Evolutionary conservation across 148 eudicot genomes (phyloP), one percentile per base, ranked within the genome.

Genomic region (Rhododendron vialii): DNA sequence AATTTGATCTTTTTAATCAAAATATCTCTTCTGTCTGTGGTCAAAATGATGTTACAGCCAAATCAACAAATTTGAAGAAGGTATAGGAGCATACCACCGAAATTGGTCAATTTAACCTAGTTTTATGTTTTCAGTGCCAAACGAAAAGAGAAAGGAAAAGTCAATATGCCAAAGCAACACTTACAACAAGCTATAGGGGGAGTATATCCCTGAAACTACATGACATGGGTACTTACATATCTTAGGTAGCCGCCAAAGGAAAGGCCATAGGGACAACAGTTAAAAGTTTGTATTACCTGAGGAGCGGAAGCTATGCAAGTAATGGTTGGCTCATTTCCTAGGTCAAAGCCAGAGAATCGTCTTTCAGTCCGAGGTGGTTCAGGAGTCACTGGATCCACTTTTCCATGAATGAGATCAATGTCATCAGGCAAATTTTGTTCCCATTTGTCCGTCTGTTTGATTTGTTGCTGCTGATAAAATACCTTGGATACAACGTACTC

Each of bases 401-500:
- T 91, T 53, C 83, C 82, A 83, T 83, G 85, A 14, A 85, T 57
- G 13, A 80, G 89, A 83, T 90, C 92, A 86, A 78, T 26, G 22
- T 67, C 74, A 67, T 91, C 95, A 82, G 87, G 53, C 71, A 85
- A 5, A 84, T 84, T 89, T 57, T 86, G 92, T 71, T 86, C 91
- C 82, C 30, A 86, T 85, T 90, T 95, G 24, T 90, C 98, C 82
- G 48, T 85, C 57, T 78, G 91, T 81, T 95, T 94, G 45, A 82
- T 88, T 77, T 89, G 93, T 81, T 91, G 95, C 85, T 94, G 99
- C 93, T 97, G 96, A 89, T 89, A 90, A 63, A 97, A 97, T 36
- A 97, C 96, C 90, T 97, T 95, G 2, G 98, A 97, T 48, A 97
- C 86, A 50, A 97, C 94, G 89, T 81, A 94, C 67, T 94, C 93